Conservation (phyloP, 2,329 filamentous ascomycete genomes). For the Diaporthe sp. region DNA sequence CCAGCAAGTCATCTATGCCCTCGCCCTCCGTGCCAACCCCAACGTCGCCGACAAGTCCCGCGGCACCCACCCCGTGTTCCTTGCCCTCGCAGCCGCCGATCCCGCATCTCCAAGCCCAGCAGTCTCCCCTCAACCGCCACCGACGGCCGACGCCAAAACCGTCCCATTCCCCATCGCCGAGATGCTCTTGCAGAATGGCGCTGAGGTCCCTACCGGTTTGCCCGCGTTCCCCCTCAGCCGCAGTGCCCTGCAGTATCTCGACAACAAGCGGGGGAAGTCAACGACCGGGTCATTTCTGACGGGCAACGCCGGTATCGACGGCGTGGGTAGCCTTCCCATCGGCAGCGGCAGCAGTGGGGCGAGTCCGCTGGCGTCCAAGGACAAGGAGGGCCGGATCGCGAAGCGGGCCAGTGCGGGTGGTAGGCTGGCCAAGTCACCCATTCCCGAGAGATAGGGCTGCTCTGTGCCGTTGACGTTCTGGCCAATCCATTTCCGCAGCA, state of each 20-base stretch:
- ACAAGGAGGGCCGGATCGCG: conserved; percentile 78
- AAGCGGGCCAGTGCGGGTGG: conserved; percentile 86
- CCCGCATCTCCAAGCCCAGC: conserved; percentile 79
- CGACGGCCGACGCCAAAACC: conserved; percentile 61
- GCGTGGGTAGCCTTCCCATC: conserved; percentile 71
- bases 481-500: conserved; percentile 38
- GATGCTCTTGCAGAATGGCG: conserved; percentile 92
- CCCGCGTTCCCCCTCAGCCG: conserved; percentile 88
- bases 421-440: conserved; percentile 75
- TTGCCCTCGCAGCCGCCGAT: conserved; percentile 93
- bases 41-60: conserved; percentile 89
- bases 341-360: conserved; percentile 53
- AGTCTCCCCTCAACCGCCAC: conserved; percentile 56
- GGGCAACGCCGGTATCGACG: conserved; percentile 60
- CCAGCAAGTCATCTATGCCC: conserved; percentile 89
- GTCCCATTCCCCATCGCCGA: conserved; percentile 91
- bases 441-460: conserved; percentile 71
- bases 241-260: conserved; percentile 86
- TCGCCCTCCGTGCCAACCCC: conserved; percentile 88
- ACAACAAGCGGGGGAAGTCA: conserved; percentile 76
- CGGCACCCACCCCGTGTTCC: conserved; percentile 88
- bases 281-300: conserved; percentile 48
- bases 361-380: conserved; percentile 54
- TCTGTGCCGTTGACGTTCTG: conserved; percentile 42
- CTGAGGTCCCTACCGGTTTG: conserved; percentile 81